Evolutionary conservation across 352 stramenopile species (phyloP).

Genomic region (Globisporangium heterothallicum): DNA sequence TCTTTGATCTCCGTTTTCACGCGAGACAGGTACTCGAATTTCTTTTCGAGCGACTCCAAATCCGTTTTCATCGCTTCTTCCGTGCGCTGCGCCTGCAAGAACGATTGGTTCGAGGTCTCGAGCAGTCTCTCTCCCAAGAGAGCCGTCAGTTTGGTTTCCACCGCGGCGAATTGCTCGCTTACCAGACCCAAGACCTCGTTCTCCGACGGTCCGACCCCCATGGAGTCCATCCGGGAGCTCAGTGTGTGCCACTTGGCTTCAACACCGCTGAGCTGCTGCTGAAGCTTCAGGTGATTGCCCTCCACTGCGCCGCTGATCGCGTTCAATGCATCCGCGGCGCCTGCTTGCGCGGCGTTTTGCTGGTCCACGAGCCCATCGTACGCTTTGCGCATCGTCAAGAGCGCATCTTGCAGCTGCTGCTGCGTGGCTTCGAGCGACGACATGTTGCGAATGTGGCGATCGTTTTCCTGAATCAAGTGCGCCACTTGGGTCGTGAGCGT

Average conservation of each 20-base stretch:
- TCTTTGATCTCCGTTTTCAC: slow-evolving; percentile 79
- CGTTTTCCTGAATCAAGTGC: slow-evolving; percentile 32
- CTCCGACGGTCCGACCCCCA: slow-evolving; percentile 19
- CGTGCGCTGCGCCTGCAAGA: slow-evolving; percentile 23
- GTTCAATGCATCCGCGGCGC: background rate
- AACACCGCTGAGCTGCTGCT: slow-evolving; percentile 19
- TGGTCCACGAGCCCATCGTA: slow-evolving; percentile 11
- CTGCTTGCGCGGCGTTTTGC: slow-evolving; percentile 8
- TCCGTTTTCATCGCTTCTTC: slow-evolving; percentile 42
- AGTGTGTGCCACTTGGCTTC: slow-evolving; percentile 7
- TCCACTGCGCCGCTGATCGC: slow-evolving; percentile 3
- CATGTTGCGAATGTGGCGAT: slow-evolving; percentile 25
- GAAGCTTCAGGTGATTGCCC: background rate
- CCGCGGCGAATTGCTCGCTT: slow-evolving; percentile 13
- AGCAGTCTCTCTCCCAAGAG: slow-evolving; percentile 24
- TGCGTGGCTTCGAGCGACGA: slow-evolving; percentile 32
- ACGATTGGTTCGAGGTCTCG: slow-evolving; percentile 22
- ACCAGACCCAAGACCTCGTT: slow-evolving; percentile 19
- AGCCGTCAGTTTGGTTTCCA: slow-evolving; percentile 31
- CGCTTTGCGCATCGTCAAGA: slow-evolving; percentile 20
- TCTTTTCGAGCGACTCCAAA: slow-evolving; percentile 62
- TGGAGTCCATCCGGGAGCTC: slow-evolving; percentile 5
- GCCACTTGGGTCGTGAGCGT: slow-evolving; percentile 52
- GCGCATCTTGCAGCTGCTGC: slow-evolving; percentile 15
- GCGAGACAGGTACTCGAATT: slow-evolving; percentile 63